Evolutionary conservation across 306 rosid species (phyloP).

Genomic region (Sesbania bispinosa): DNA sequence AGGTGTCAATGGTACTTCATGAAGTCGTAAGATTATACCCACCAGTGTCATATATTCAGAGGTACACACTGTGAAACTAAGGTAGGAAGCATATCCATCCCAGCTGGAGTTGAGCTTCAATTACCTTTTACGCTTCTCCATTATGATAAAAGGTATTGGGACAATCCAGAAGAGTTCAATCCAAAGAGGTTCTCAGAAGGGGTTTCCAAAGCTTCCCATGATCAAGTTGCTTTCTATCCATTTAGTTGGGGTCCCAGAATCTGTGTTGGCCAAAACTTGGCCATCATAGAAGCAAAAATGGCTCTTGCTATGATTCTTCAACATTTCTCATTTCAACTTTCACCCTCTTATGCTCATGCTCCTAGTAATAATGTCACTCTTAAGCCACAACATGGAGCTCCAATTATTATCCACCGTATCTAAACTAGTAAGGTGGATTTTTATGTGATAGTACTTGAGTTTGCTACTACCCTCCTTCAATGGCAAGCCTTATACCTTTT

Average conservation of each 20-base stretch:
- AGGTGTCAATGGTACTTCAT: conserved; percentile 22
- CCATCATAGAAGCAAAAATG: conserved; percentile 43
- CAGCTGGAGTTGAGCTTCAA: conserved; percentile 31
- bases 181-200: conserved; percentile 47
- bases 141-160: conserved; percentile 38
- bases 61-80: conserved; percentile 25
- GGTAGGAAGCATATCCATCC: conserved; percentile 34
- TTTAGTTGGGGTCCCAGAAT: conserved; percentile 55
- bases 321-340: conserved; percentile 45
- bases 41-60: background rate
- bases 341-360: conserved; percentile 51
- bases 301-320: conserved; percentile 47
- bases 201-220: conserved; percentile 33
- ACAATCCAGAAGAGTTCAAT: conserved; percentile 36
- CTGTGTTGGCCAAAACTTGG: conserved; percentile 49
- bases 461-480: background rate
- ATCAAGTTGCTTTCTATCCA: conserved; percentile 37
- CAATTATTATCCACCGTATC: conserved; percentile 24
- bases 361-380: conserved; percentile 24
- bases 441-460: background rate
- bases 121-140: conserved; percentile 31
- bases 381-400: conserved; percentile 48
- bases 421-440: background rate
- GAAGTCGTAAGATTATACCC: conserved; percentile 34
- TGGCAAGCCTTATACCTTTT: background rate